A percentile compares a stretch with the other conserved stretches of the same genome.
phyloP scores from a whole-genome alignment of 345 rosid species.

The Geranium rotundifolium region DNA sequence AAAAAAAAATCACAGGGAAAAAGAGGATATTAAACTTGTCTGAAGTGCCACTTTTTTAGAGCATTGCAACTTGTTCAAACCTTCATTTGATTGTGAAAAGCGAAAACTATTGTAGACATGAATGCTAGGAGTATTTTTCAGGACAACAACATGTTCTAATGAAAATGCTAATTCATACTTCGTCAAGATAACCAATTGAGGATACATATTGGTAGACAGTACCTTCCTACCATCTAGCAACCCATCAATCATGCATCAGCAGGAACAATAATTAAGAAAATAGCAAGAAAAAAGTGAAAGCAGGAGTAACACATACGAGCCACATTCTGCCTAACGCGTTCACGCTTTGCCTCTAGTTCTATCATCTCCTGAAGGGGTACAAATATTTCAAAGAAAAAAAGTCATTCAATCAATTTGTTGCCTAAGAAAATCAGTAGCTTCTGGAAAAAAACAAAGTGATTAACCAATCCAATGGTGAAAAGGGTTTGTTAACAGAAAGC shows the following conservation, averaged over 20 bases:
- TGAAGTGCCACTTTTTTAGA: too few species aligned
- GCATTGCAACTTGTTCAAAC: too few species aligned
- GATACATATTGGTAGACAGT: too few species aligned
- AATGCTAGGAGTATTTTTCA: too few species aligned
- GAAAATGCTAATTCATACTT: too few species aligned
- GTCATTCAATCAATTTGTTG: background rate
- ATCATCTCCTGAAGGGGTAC: constrained; percentile 51
- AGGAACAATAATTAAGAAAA: background rate
- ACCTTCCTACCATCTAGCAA: too few species aligned
- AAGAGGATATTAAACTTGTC: too few species aligned
- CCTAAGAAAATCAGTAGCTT: background rate
- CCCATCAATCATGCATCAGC: background rate
- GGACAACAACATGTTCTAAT: too few species aligned
- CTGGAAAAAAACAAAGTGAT: too few species aligned
- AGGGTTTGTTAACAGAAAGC: background rate
- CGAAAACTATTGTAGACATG: too few species aligned
- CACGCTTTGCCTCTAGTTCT: constrained; percentile 77
- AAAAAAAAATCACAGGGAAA: background rate
- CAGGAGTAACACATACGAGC: constrained; percentile 45
- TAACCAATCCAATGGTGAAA: background rate
- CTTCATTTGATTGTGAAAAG: too few species aligned
- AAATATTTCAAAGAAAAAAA: constrained; percentile 6
- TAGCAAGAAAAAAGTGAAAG: constrained; percentile 7
- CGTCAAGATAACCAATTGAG: too few species aligned
- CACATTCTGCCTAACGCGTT: constrained; percentile 68